Base-by-base conservation (phyloP, 352 stramenopile genomes). In the Pythium sukuiense region DNA sequence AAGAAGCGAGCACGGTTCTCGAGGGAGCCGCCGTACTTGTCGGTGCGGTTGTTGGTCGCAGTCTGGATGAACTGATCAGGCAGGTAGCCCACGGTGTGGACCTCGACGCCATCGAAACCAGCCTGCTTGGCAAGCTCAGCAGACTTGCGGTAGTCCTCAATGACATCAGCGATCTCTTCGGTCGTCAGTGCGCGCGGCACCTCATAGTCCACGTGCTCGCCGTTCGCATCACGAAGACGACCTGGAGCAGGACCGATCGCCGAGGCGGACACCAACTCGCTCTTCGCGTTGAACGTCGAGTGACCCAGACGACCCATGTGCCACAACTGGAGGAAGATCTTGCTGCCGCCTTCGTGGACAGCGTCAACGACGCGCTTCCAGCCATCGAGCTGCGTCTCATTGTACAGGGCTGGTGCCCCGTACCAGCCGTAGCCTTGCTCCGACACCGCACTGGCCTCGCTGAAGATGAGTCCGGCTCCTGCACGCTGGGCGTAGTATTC, bases 31-130 rank as follows among this genome's bases (percentile, higher is more conserved):
- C 85, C 87, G 54, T 94, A 95, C 49, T 77, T 49, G 72, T 94
- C 87, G 0, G 71, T 87, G 48, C 82, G 77, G 18, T 71, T 68
- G 72, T 96, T 96, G 54, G 63, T 60, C 18, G 33, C 71, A 32
- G 65, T 64, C 61, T 88, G 74, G 6, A 96, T 65, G 66, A 95
- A 93, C 62, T 92, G 73, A 62, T 97, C 85, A 55, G 97, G 63
- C 20, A 97, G 70, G 61, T 97, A 97, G 14, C 89, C 90, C 6
- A 83, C 89, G 20, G 20, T 58, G 70, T 96, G 90, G 35, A 97
- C 59, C 56, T 97, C 86, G 29, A 55, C 49, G 49, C 49, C 49
- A 14, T 55, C 49, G 32, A 55, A 55, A 11, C 43, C 43, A 9
- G 43, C 97, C 73, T 26, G 87, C 87, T 52, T 97, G 43, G 43